Base-by-base conservation (phyloP, 176 grass and related monocot species). In the Chloris gayana region DNA sequence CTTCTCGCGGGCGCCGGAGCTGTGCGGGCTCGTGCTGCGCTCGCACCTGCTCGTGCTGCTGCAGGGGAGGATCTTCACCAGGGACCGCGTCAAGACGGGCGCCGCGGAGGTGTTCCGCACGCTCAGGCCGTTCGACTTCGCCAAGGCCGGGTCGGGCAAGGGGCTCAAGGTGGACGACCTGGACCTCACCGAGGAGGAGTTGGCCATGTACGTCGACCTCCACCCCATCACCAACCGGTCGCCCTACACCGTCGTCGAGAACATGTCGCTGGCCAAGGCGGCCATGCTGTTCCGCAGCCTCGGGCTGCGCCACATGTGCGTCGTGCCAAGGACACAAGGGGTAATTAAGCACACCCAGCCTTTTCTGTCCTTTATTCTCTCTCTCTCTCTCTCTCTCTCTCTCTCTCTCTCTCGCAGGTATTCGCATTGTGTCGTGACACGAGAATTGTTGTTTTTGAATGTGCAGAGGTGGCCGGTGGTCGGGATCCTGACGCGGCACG, bases 171-270 rank as follows among this genome's bases (percentile, higher is more conserved):
- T 94, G 58, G 86, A 82, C 33, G 88, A 94, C 24, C 27, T 94
- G 25, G 38, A 78, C 27, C 51, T 94, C 39, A 75, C 59, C 51
- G 83, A 87, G 31, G 88, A 82, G 77, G 88, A 94, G 44, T 88
- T 91, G 88, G 83, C 74, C 32, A 91, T 94, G 92, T 94, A 79
- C 79, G 80, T 94, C 0, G 92, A 94, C 70, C 86, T 91, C 67
- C 88, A 91, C 65, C 88, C 88, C 35, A 85, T 94, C 69, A 75
- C 83, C 60, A 94, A 94, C 66, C 82, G 76, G 22, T 94, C 88
- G 19, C 88, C 92, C 1, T 94, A 94, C 83, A 87, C 88, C 49
- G 80, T 94, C 25, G 47, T 82, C 1, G 92, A 94, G 76, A 88
- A 79, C 59, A 94, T 94, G 92, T 89, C 92, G 59, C 80, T 94